Conservation (phyloP, 495 filamentous ascomycete species). For the Penicillium bovifimosum region DNA sequence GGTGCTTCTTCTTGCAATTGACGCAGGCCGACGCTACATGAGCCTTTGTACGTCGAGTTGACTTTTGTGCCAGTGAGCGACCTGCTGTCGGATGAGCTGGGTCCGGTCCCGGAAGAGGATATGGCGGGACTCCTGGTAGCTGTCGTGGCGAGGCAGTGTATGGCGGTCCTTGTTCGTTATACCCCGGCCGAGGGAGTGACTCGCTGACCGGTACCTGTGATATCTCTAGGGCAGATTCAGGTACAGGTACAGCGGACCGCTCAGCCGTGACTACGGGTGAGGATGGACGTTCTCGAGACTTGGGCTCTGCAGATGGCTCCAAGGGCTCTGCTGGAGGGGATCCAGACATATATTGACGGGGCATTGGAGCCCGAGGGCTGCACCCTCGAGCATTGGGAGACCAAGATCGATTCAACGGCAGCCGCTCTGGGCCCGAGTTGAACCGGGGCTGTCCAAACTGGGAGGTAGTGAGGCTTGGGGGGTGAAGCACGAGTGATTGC, state of each 20-base stretch:
- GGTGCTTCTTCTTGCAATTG: conserved; percentile 94
- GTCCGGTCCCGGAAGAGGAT: conserved; percentile 27
- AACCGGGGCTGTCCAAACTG: conserved; percentile 41
- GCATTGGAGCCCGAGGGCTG: conserved; percentile 59
- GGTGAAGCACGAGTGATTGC: conserved; percentile 47
- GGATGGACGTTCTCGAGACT: conserved; percentile 46
- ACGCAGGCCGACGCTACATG: conserved; percentile 97
- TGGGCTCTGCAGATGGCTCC: conserved; percentile 52
- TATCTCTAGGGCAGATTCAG: not conserved
- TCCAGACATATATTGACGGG: conserved; percentile 82
- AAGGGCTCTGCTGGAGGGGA: conserved; percentile 59
- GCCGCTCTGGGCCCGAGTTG: conserved; percentile 55
- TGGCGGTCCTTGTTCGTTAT: conserved; percentile 31
- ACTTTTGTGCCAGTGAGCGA: conserved; percentile 47
- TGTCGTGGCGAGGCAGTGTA: conserved; percentile 19
- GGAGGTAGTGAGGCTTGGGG: conserved; percentile 37
- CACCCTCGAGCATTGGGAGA: conserved; percentile 62
- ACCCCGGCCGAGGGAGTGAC: conserved; percentile 5
- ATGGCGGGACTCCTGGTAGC: conserved; percentile 25
- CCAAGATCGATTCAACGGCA: conserved; percentile 64
- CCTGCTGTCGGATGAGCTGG: conserved; percentile 16
- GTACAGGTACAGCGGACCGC: conserved; percentile 30
- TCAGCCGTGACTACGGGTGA: conserved; percentile 30
- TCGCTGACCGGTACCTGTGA: conserved; percentile 20
- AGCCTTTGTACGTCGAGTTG: conserved; percentile 81